These are phyloP conservation scores for Fonsecaea nubica DNA, from an alignment of 2,329 filamentous ascomycete species.

Conservation along the genomic window DNA sequence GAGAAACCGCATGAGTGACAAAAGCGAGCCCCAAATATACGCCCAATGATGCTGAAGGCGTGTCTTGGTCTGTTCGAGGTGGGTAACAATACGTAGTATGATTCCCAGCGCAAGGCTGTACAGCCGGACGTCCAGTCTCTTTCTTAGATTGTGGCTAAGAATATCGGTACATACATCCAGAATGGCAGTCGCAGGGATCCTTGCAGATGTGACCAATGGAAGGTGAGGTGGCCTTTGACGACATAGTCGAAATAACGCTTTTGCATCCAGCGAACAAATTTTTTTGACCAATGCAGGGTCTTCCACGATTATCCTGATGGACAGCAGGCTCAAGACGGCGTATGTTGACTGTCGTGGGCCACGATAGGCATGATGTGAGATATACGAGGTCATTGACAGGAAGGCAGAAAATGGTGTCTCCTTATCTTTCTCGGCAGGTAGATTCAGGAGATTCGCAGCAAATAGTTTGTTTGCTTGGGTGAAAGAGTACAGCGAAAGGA, in stretches of 20 bases:
- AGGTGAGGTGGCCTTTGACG: constrained; percentile 87
- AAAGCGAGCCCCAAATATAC: constrained; percentile 87
- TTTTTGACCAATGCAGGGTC: constrained; percentile 81
- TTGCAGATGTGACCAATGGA: constrained; percentile 73
- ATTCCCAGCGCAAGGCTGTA: constrained; percentile 83
- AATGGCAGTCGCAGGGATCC: constrained; percentile 75
- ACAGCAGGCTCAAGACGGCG: constrained; percentile 82
- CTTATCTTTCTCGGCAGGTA: constrained; percentile 65
- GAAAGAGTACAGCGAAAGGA: constrained; percentile 92
- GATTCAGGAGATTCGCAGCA: constrained; percentile 77
- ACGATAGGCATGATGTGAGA: constrained; percentile 90
- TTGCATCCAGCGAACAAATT: constrained; percentile 79
- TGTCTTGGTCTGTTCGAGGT: constrained; percentile 80
- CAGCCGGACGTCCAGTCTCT: constrained; percentile 80
- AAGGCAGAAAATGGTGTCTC: constrained; percentile 81
- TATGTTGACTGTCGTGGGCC: constrained; percentile 80
- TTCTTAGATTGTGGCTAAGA: constrained; percentile 90
- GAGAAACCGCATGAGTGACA: constrained; percentile 88
- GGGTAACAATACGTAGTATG: constrained; percentile 80
- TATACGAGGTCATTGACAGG: constrained; percentile 87
- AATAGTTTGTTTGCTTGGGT: constrained; percentile 94
- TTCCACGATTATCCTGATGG: constrained; percentile 84
- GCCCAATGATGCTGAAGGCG: constrained; percentile 92
- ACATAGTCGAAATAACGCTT: constrained; percentile 78
- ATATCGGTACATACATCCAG: constrained; percentile 89